phyloP scores from a whole-genome alignment of 75 land plant species.

The Cunninghamia lanceolata region DNA sequence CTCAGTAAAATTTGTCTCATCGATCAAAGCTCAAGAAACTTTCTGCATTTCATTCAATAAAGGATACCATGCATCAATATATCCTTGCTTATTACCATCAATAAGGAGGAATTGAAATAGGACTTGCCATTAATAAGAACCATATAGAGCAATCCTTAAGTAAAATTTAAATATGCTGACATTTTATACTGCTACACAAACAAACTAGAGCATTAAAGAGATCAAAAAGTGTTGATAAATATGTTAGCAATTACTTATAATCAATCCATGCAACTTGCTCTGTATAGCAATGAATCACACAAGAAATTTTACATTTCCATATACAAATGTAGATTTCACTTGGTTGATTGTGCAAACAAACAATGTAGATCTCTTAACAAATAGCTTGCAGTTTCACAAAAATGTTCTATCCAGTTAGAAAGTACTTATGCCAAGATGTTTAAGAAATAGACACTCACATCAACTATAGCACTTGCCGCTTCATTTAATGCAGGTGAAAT shows the following conservation, averaged over 20 bases:
- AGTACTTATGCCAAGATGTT: too few relatives aligned
- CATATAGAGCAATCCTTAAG: not conserved
- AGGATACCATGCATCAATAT: not conserved
- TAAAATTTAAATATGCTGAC: not conserved
- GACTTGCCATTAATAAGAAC: not conserved
- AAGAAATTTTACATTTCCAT: not conserved
- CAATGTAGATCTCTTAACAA: not conserved
- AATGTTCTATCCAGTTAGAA: too few relatives aligned
- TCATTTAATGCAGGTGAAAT: slow-evolving; percentile 36
- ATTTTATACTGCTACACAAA: not conserved
- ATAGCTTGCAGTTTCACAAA: not conserved
- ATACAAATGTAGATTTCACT: not conserved
- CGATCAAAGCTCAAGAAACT: too few relatives aligned
- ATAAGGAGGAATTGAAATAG: not conserved
- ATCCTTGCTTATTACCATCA: not conserved
- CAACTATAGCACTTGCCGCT: slow-evolving; percentile 50
- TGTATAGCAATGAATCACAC: not conserved
- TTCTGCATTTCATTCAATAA: not conserved
- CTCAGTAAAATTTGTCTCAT: too few relatives aligned
- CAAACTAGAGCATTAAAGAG: not conserved
- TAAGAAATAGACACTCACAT: slow-evolving; percentile 14
- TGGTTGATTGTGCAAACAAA: not conserved
- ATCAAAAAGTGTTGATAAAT: not conserved
- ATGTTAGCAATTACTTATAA: not conserved
- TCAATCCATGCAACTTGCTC: not conserved